Evolutionary conservation across 2,329 filamentous ascomycete species (phyloP).

Genomic region (Dissoconium aciculare): DNA sequence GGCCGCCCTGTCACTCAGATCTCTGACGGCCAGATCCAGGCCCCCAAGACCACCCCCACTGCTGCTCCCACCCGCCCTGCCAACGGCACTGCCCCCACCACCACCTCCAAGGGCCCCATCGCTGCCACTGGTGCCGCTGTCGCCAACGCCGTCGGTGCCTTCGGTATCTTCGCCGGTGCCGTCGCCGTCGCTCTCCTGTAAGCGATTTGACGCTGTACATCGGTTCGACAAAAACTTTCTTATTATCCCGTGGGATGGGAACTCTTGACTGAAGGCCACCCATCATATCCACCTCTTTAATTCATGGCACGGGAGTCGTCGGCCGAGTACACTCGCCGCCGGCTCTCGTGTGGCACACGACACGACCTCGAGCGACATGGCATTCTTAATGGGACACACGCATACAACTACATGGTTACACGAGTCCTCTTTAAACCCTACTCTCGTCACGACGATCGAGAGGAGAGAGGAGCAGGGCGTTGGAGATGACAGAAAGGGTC

Average conservation of each 20-base stretch:
- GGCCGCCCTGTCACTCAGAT: conserved; percentile 8
- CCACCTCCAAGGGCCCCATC: conserved; percentile 1
- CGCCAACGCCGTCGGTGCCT: conserved; percentile 4
- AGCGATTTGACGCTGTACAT: not conserved
- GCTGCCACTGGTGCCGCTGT: conserved; percentile 1
- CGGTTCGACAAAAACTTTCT: conserved; percentile 2
- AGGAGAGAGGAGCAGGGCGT: not conserved
- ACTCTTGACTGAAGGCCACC: not conserved
- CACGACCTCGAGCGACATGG: not conserved
- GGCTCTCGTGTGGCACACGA: not conserved
- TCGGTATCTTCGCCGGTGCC: conserved; percentile 5
- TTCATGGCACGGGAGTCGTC: too few species aligned
- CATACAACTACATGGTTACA: too few species aligned
- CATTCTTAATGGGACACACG: not conserved
- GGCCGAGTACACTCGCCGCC: too few species aligned
- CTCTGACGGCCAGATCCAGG: conserved; percentile 16
- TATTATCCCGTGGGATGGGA: not conserved
- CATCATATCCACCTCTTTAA: not conserved
- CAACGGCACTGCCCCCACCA: conserved; percentile 1
- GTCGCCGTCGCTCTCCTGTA: conserved; percentile 2
- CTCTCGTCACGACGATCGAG: not conserved
- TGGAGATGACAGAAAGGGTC: too few species aligned
- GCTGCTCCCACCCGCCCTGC: conserved; percentile 9
- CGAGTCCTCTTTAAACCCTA: not conserved
- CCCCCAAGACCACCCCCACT: conserved; percentile 6